Percentiles rank a stretch among this genome's conserved stretches.
Evolutionary conservation across 345 rosid species (phyloP).

Genomic region (Aquilaria sinensis): DNA sequence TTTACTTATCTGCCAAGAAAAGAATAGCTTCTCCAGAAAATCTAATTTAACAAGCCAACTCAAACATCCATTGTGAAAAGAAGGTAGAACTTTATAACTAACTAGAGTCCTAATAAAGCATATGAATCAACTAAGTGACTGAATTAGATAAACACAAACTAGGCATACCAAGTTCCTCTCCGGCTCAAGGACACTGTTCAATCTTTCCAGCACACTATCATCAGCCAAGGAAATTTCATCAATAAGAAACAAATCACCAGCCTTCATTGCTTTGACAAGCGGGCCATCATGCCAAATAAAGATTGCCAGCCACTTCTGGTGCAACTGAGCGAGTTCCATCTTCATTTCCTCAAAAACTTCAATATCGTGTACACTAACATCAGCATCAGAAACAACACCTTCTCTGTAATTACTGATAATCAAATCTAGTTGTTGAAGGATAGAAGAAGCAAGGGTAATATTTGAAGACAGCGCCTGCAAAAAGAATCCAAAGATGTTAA

Average conservation of each 20-base stretch:
- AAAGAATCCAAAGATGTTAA: slow-evolving; percentile 10
- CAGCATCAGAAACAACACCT: slow-evolving; percentile 29
- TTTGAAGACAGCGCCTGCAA: slow-evolving; percentile 60
- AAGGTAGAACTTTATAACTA: background rate
- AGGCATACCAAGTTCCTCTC: slow-evolving; percentile 72
- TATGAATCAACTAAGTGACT: no score
- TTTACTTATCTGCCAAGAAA: no score
- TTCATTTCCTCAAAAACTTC: slow-evolving; percentile 47
- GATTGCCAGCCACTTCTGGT: slow-evolving; percentile 73
- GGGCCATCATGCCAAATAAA: slow-evolving; percentile 99
- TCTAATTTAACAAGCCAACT: background rate
- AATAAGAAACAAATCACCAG: slow-evolving; percentile 75
- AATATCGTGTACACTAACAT: slow-evolving; percentile 35
- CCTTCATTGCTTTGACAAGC: slow-evolving; percentile 87
- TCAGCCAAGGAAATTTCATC: slow-evolving; percentile 99
- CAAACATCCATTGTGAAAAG: background rate
- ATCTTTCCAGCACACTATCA: slow-evolving; percentile 91
- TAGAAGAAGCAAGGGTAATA: slow-evolving; percentile 53
- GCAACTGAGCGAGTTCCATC: slow-evolving; percentile 44
- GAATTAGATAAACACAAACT: background rate
- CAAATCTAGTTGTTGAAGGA: slow-evolving; percentile 36
- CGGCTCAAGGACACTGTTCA: slow-evolving; percentile 93
- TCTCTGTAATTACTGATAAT: slow-evolving; percentile 34
- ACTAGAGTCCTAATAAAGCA: no score
- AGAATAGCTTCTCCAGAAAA: no score